These are phyloP conservation scores for Radiomyces spectabilis DNA, from an alignment of 192 early-diverging fungal genomes.

Conservation along the genomic window DNA sequence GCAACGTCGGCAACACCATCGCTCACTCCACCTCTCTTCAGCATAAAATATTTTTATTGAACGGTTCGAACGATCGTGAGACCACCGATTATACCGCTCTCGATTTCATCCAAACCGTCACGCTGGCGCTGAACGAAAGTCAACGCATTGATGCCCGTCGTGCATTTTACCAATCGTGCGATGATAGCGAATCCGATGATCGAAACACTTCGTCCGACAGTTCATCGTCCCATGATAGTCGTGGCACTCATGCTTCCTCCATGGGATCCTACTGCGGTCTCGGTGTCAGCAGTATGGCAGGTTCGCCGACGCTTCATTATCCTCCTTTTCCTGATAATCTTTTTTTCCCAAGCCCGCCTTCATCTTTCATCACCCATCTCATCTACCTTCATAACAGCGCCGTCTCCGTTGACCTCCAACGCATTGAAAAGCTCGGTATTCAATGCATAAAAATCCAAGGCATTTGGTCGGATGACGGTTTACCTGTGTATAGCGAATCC, in stretches of 20 bases:
- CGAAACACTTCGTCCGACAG: not conserved
- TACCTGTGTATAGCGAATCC: constrained; percentile 1
- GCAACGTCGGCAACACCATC: constrained; percentile 56
- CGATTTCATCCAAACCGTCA: constrained; percentile 63
- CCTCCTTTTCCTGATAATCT: constrained; percentile 28
- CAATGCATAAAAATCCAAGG: constrained; percentile 31
- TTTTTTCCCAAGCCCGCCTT: constrained; percentile 22
- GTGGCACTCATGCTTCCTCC: not conserved
- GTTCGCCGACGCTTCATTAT: constrained; percentile 14
- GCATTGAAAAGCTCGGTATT: constrained; percentile 42
- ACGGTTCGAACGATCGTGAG: constrained; percentile 64
- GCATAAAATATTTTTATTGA: constrained; percentile 62
- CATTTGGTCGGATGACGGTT: not conserved
- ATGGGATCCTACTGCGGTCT: not conserved
- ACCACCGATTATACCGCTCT: constrained; percentile 60
- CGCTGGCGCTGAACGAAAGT: constrained; percentile 52
- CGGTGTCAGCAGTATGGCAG: constrained; percentile 1
- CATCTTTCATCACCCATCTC: constrained; percentile 43
- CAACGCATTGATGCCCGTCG: constrained; percentile 27
- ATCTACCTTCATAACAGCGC: constrained; percentile 42
- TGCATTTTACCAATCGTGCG: constrained; percentile 22
- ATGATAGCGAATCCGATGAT: not conserved
- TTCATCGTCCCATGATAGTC: not conserved
- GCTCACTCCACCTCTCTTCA: constrained; percentile 42
- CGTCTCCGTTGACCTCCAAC: constrained; percentile 37